Evolutionary conservation across 2,329 filamentous ascomycete species (phyloP).

Genomic region (Aspergillus piperis): DNA sequence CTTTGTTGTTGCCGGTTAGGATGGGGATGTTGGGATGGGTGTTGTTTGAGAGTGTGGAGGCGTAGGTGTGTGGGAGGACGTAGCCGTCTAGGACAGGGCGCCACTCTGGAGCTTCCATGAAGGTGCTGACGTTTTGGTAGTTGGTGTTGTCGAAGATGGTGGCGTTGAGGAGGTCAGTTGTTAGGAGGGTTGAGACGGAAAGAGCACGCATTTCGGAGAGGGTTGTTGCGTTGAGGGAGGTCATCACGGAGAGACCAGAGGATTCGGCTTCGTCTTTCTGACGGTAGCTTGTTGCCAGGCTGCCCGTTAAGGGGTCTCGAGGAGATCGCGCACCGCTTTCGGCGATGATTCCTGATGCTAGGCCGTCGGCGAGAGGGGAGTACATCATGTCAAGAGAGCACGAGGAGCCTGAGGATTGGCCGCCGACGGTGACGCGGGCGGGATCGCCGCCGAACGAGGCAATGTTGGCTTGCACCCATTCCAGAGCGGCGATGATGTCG

Average conservation of each 20-base stretch:
- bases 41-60: conserved; percentile 14
- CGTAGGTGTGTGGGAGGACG: conserved; percentile 27
- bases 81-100: conserved; percentile 32
- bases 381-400: conserved; percentile 26
- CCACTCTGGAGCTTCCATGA: conserved; percentile 24
- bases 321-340: conserved; percentile 35
- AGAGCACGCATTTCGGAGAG: conserved; percentile 45
- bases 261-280: conserved; percentile 22
- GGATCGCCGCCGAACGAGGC: conserved; percentile 26
- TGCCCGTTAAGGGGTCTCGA: conserved; percentile 29
- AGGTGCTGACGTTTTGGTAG: conserved; percentile 21
- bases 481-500: conserved; percentile 25
- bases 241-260: conserved; percentile 37
- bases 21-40: conserved; percentile 29
- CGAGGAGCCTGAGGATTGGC: conserved; percentile 35
- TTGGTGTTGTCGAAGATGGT: conserved; percentile 24
- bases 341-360: conserved; percentile 31
- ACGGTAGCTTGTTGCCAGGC: conserved; percentile 27
- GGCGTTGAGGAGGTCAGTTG: conserved; percentile 18
- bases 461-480: conserved; percentile 26
- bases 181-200: conserved; percentile 37
- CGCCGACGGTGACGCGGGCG: conserved; percentile 28
- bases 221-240: conserved; percentile 40
- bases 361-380: conserved; percentile 23
- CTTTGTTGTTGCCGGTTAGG: conserved; percentile 33